Base-by-base conservation (phyloP, 768 basidiomycete species). In the Coprinellus micaceus region DNA sequence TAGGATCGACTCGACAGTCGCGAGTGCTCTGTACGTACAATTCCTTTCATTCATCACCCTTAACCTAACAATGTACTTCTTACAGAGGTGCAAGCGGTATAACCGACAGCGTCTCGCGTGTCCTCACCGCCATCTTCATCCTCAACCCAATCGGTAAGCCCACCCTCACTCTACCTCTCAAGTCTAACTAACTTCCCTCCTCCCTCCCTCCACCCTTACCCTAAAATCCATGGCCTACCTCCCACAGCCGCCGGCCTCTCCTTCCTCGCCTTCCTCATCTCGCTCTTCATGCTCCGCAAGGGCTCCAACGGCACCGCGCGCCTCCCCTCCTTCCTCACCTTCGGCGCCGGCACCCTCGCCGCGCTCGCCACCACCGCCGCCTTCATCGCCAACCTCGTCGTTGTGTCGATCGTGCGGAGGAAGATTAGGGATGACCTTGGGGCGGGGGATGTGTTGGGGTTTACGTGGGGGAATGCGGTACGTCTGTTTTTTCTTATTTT, bases 311-410 rank as follows among this genome's bases (percentile, higher is more conserved):
- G 71, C 45, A 67, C 71, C 36, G 68, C 76, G 21, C 72, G 75
- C 33, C 60, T 71, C 19, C 69, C 71, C 17, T 74, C 77, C 22
- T 49, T 79, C 56, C 41, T 74, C 60, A 74, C 76, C 2, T 61
- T 80, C 48, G 64, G 52, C 51, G 44, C 75, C 41, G 71, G 71
- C 17, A 57, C 72, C 57, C 54, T 80, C 25, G 74, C 82, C 15
- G 71, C 77, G 49, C 45, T 79, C 47, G 62, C 80, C 49, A 72
- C 82, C 28, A 80, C 80, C 21, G 64, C 80, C 58, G 71, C 76
- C 57, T 82, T 84, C 69, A 67, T 82, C 59, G 70, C 84, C 63
- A 81, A 83, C 67, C 68, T 80, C 54, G 74, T 78, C 58, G 66
- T 81, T 57, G 75, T 82, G 62, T 76, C 74, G 17, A 65, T 78